Evolutionary conservation across 1,284 basidiomycete species (phyloP).

Genomic region (Ceratobasidium papillatum): DNA sequence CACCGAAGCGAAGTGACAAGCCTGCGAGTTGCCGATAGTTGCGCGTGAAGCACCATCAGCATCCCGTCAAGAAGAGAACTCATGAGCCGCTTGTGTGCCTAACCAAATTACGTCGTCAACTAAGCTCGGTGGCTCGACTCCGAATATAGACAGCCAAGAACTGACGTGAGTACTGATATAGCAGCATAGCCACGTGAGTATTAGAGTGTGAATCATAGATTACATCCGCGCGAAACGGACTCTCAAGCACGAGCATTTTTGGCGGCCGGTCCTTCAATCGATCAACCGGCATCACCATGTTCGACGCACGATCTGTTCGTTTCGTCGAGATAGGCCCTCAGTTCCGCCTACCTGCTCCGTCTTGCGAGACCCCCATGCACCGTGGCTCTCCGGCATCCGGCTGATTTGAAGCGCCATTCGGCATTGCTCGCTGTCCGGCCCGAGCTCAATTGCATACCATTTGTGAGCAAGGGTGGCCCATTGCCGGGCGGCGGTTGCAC

Average conservation of each 20-base stretch:
- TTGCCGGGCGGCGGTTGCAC: slow-evolving; percentile 55
- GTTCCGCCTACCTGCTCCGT: slow-evolving; percentile 39
- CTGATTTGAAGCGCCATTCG: slow-evolving; percentile 54
- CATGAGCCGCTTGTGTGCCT: not conserved
- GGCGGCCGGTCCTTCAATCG: not conserved
- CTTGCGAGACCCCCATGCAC: slow-evolving; percentile 58
- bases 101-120: not conserved
- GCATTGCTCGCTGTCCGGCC: slow-evolving; percentile 60
- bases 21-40: not conserved
- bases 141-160: not conserved
- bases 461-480: slow-evolving; percentile 61
- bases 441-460: slow-evolving; percentile 67
- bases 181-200: not conserved
- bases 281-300: not conserved
- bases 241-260: slow-evolving; percentile 7
- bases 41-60: not conserved
- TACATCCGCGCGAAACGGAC: not conserved
- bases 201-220: not conserved
- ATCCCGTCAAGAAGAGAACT: not conserved
- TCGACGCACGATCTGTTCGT: not conserved
- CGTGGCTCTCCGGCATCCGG: slow-evolving; percentile 56
- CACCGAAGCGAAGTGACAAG: not conserved
- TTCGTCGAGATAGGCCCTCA: slow-evolving; percentile 4
- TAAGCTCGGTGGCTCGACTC: not conserved
- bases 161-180: not conserved